Evolutionary conservation across 345 rosid species (phyloP).

Genomic region (Heritiera fomes): DNA sequence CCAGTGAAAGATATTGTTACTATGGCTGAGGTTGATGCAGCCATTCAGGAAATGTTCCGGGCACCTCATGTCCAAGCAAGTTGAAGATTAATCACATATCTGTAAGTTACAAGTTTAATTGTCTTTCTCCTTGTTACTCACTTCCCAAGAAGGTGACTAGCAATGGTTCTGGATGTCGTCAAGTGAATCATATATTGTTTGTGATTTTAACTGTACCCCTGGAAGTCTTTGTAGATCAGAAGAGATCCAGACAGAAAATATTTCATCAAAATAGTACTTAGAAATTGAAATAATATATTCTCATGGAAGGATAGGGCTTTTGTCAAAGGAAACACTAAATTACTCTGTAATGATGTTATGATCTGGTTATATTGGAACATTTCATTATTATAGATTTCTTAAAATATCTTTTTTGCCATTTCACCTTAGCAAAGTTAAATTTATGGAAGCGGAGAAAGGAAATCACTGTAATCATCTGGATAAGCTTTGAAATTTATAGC

Average conservation of each 20-base stretch:
- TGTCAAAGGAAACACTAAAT: not conserved
- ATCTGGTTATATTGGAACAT: not conserved
- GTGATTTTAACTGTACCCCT: not conserved
- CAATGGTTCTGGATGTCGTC: not conserved
- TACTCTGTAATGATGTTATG: not conserved
- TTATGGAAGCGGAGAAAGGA: not conserved
- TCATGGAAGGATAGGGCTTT: not conserved
- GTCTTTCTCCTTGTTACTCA: not conserved
- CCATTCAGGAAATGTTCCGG: slow-evolving; percentile 95
- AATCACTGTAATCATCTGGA: not conserved
- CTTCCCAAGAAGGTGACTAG: not conserved
- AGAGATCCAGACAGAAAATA: not conserved
- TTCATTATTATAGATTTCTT: not conserved
- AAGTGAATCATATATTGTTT: not conserved
- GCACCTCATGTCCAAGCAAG: slow-evolving; percentile 96
- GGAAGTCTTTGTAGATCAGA: not conserved
- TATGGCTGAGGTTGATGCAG: slow-evolving; percentile 83
- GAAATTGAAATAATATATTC: not conserved
- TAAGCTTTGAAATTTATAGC: not conserved
- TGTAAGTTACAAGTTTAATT: not conserved
- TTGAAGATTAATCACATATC: slow-evolving; percentile 16
- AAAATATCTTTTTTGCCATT: not conserved
- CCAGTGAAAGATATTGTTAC: slow-evolving; percentile 64
- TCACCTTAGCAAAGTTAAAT: not conserved
- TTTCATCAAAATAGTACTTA: not conserved